phyloP scores from a whole-genome alignment of 1,284 basidiomycete species.

The Hemileia vastatrix region DNA sequence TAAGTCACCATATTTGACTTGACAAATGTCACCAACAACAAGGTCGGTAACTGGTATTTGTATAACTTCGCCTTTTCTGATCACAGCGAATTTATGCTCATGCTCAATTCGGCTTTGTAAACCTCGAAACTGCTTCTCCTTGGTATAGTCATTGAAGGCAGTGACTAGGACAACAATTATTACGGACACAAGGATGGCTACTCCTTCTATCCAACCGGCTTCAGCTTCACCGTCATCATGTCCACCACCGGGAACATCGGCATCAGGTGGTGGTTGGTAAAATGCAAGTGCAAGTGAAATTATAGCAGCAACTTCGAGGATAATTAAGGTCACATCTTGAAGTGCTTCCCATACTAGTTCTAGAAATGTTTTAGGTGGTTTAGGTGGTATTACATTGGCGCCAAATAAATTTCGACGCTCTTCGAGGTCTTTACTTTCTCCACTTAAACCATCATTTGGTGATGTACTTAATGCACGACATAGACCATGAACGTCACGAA shows the following conservation, averaged over 20 bases:
- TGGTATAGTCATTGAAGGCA: slow-evolving; percentile 88
- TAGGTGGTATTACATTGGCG: too few species aligned
- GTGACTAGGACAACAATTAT: slow-evolving; percentile 71
- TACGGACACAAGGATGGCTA: slow-evolving; percentile 85
- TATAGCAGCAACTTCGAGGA: slow-evolving; percentile 72
- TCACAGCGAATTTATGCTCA: slow-evolving; percentile 81
- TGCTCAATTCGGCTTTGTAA: slow-evolving; percentile 96
- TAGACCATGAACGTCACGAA: too few species aligned
- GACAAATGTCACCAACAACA: slow-evolving; percentile 86
- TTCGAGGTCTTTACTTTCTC: too few species aligned
- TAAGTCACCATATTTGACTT: slow-evolving; percentile 90
- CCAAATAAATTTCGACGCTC: too few species aligned
- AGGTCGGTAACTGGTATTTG: slow-evolving; percentile 68
- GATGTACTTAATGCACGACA: too few species aligned
- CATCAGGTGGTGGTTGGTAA: slow-evolving; percentile 56
- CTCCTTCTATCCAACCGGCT: slow-evolving; percentile 97
- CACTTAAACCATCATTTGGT: too few species aligned
- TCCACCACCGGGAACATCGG: slow-evolving; percentile 42
- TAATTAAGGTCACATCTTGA: slow-evolving; percentile 78
- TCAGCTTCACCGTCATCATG: slow-evolving; percentile 30
- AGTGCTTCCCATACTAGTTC: slow-evolving; percentile 93
- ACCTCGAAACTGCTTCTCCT: slow-evolving; percentile 85
- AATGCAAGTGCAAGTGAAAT: slow-evolving; percentile 87
- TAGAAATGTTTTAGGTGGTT: too few species aligned
- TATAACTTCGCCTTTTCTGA: slow-evolving; percentile 76